Percentiles rank a stretch among this genome's conserved stretches.
Conservation (phyloP, 1,139 yeast genomes). For the Martiniozyma asiatica region DNA sequence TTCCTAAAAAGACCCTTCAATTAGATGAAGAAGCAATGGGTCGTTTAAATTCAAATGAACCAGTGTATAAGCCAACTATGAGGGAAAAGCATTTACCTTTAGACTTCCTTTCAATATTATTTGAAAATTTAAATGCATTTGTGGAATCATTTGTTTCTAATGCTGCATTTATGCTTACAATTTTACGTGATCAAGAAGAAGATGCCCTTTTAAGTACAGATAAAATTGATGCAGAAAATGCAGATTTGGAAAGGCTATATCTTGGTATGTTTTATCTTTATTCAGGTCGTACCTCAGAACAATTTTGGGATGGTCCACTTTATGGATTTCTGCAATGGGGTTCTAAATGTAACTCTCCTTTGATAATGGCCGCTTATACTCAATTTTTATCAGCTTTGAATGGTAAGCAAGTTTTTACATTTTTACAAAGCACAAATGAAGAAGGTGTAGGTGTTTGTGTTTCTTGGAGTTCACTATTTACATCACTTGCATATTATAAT, state of each 20-base stretch:
- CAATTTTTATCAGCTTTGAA: constrained; percentile 65
- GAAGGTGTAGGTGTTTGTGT: constrained; percentile 11
- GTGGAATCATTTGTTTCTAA: constrained; percentile 54
- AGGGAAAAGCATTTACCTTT: constrained; percentile 22
- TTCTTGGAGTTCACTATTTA: constrained; percentile 24
- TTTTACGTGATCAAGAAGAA: constrained; percentile 77
- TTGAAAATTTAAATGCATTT: constrained; percentile 35
- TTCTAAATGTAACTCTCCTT: constrained; percentile 66
- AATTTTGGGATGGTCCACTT: constrained; percentile 63
- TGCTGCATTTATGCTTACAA: constrained; percentile 69
- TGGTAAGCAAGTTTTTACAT: constrained; percentile 34
- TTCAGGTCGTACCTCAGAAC: constrained; percentile 43
- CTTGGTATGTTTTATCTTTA: constrained; percentile 65
- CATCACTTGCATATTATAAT: constrained; percentile 21
- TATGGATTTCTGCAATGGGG: constrained; percentile 87
- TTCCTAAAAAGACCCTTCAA: constrained; percentile 34
- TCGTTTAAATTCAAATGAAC: constrained; percentile 6
- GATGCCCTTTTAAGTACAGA: constrained; percentile 55
- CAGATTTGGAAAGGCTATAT: constrained; percentile 83
- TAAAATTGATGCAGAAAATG: constrained; percentile 45
- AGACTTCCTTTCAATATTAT: constrained; percentile 19
- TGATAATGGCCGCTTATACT: constrained; percentile 76
- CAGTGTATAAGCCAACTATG: constrained; percentile 17
- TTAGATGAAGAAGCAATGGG: constrained; percentile 25
- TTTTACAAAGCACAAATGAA: constrained; percentile 22